These are phyloP conservation scores for Orobanche coerulescens DNA, from an alignment of 257 asterid species.

Conservation along the genomic window DNA sequence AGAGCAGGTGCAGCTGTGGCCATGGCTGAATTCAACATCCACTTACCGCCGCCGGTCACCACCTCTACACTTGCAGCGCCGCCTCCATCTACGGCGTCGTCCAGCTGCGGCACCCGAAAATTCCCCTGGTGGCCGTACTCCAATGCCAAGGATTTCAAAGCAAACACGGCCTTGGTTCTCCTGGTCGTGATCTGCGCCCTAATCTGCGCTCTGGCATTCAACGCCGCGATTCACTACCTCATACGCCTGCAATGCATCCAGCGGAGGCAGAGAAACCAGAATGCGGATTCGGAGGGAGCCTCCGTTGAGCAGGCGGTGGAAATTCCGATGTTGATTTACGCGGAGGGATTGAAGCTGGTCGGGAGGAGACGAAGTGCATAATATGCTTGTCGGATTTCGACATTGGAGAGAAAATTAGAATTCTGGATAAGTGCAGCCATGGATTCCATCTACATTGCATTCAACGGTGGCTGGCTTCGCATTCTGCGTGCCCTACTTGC, in stretches of 20 bases:
- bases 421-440: conserved; percentile 36
- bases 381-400: conserved; percentile 39
- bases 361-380: conserved; percentile 32
- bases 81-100: no score
- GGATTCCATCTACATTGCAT: conserved; percentile 38
- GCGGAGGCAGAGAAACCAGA: conserved; percentile 15
- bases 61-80: no score
- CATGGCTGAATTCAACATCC: no score
- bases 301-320: conserved; percentile 16
- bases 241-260: conserved; percentile 16
- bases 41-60: no score
- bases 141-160: conserved; percentile 33
- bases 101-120: no score
- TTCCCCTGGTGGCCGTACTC: no score
- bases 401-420: conserved; percentile 34
- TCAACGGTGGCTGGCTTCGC: conserved; percentile 34
- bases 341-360: conserved; percentile 31
- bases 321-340: conserved; percentile 20
- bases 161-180: conserved; percentile 36
- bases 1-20: no score
- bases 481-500: conserved; percentile 45
- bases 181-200: conserved; percentile 30
- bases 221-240: conserved; percentile 25
- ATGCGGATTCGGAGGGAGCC: conserved; percentile 8
- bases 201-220: conserved; percentile 28